phyloP scores from a whole-genome alignment of 495 filamentous ascomycete species.

The Neurospora tetrasperma region DNA sequence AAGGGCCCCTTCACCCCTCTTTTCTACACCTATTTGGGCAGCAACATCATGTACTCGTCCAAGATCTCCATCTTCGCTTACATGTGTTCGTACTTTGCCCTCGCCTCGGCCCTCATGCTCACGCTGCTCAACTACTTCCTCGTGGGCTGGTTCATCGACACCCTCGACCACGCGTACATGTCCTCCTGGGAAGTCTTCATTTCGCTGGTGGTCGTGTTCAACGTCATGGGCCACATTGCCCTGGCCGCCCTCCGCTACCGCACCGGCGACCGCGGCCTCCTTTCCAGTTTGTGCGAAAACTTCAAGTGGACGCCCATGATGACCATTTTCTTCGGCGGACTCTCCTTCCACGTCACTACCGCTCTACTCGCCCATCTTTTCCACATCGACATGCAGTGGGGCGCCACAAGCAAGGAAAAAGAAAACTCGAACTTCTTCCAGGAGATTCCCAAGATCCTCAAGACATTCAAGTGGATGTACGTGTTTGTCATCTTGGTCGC shows the following conservation, averaged over 20 bases:
- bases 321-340: slow-evolving; percentile 52
- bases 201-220: slow-evolving; percentile 54
- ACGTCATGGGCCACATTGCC: slow-evolving; percentile 48
- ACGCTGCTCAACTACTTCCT: slow-evolving; percentile 64
- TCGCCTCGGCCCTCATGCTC: slow-evolving; percentile 61
- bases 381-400: slow-evolving; percentile 57
- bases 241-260: slow-evolving; percentile 52
- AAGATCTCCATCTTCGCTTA: slow-evolving; percentile 70
- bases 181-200: slow-evolving; percentile 61
- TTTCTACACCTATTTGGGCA: slow-evolving; percentile 52
- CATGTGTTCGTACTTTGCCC: slow-evolving; percentile 69
- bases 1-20: slow-evolving; percentile 58
- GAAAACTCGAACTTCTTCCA: slow-evolving; percentile 65
- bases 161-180: slow-evolving; percentile 57
- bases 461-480: slow-evolving; percentile 61
- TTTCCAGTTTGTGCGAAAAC: slow-evolving; percentile 48
- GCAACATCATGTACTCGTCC: slow-evolving; percentile 55
- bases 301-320: slow-evolving; percentile 58
- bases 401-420: slow-evolving; percentile 53
- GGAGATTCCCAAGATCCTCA: slow-evolving; percentile 60
- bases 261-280: slow-evolving; percentile 39
- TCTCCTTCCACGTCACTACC: slow-evolving; percentile 53
- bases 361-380: slow-evolving; percentile 54
- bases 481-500: slow-evolving; percentile 48
- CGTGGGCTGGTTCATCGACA: slow-evolving; percentile 56